Evolutionary conservation across 73 alveolate genomes (phyloP).

Genomic region (Effrenium voratum): DNA sequence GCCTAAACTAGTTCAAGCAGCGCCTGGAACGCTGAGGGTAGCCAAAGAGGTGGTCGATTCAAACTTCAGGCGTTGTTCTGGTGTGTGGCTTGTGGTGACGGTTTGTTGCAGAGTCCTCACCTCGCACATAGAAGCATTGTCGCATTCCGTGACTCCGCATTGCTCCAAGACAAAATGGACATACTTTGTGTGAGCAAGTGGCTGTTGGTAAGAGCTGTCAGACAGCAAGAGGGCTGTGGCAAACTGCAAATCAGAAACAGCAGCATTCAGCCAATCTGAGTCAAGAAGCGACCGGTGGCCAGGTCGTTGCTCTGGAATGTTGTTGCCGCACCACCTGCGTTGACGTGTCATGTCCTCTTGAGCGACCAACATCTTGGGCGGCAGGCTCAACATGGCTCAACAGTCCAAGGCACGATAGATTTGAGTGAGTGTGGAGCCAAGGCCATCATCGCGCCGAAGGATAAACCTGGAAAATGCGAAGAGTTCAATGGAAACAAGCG

Average conservation of each 20-base stretch:
- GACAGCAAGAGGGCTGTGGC: too few relatives aligned
- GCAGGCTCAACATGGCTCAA: background rate
- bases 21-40: too few relatives aligned
- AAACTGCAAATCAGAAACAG: background rate
- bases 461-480: conserved; percentile 50
- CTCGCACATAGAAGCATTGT: too few relatives aligned
- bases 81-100: too few relatives aligned
- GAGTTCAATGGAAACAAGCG: background rate
- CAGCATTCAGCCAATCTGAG: background rate
- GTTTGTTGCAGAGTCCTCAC: too few relatives aligned
- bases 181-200: too few relatives aligned
- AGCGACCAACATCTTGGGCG: background rate
- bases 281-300: conserved; percentile 69
- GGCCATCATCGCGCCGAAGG: conserved; percentile 77
- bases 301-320: conserved; percentile 63
- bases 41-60: too few relatives aligned
- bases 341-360: background rate
- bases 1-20: too few relatives aligned
- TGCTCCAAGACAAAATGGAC: too few relatives aligned
- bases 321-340: conserved; percentile 70
- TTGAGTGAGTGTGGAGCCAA: conserved; percentile 61
- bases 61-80: too few relatives aligned
- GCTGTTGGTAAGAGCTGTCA: too few relatives aligned
- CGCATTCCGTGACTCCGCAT: too few relatives aligned
- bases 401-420: conserved; percentile 62